Base-by-base conservation (phyloP, 306 rosid genomes). In the Vachellia collinsii region DNA sequence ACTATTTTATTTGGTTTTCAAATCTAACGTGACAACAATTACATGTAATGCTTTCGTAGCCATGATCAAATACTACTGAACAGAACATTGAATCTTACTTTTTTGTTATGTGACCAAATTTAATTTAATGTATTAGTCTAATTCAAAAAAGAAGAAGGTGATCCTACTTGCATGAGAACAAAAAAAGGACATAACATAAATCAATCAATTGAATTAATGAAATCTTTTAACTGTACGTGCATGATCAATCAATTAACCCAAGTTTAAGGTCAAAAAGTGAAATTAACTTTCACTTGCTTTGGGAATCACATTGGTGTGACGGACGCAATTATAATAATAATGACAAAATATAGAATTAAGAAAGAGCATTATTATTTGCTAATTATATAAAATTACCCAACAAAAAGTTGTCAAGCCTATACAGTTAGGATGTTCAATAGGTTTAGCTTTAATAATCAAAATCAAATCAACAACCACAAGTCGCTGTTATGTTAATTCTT, bases 331-430 rank as follows among this genome's bases (percentile, higher is more conserved):
- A 42, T 53, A 77, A 70, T 8, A 42, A 37, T 56, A 20, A 8
- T 9, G 11, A 54, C 25, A 54, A n/a, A 7, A 19, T 20, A 7
- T 56, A 16, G 34, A 29, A 29, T 37, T 10, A 39, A 72, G 74
- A 39, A 25, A 63, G 73, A 62, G 81, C 81, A 81, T 86, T 70
- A 81, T 86, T 70, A 86, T 80, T 83, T 80, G 64, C 79, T 85
- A 77, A 86, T 86, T 73, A 23, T 61, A 25, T 5, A 54, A 54
- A 83, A 83, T 86, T 78, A 83, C 85, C 76, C 87, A 86, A 86
- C 83, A 83, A 81, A 83, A 86, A 83, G 85, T 81, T 41, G 82
- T 81, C 84, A 75, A 81, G 72, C 79, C 89, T 83, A 83, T 68
- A 29, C 34, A 77, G 14, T 80, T 87, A 83, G 89, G 83, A 77